phyloP scores from a whole-genome alignment of 148 eudicot species.

The Tetragonia tetragonoides region DNA sequence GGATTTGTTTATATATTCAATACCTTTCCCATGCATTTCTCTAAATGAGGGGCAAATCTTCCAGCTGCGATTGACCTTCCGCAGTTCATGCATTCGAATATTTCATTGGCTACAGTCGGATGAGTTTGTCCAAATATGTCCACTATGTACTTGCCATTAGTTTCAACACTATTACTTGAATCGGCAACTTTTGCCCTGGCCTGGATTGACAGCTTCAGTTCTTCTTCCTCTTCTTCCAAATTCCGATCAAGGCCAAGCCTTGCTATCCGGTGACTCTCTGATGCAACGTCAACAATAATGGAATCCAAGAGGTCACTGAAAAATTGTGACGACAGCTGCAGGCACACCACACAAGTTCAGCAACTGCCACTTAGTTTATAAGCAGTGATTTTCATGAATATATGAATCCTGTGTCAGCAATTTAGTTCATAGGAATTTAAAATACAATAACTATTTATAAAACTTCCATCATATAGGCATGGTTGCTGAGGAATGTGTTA shows the following conservation, averaged over 20 bases:
- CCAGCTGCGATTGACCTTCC: slow-evolving; percentile 85
- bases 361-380: neutral
- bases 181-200: slow-evolving; percentile 84
- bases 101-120: slow-evolving; percentile 79
- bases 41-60: slow-evolving; percentile 96
- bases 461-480: neutral
- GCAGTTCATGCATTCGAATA: slow-evolving; percentile 95
- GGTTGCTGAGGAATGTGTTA: neutral
- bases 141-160: slow-evolving; percentile 73
- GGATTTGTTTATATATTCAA: neutral
- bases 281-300: slow-evolving; percentile 83
- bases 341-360: slow-evolving; percentile 19
- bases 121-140: slow-evolving; percentile 98
- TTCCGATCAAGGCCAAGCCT: slow-evolving; percentile 84
- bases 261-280: slow-evolving; percentile 88
- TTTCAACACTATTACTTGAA: slow-evolving; percentile 65
- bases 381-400: neutral
- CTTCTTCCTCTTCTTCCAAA: slow-evolving; percentile 84
- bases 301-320: slow-evolving; percentile 80
- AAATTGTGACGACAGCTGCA: slow-evolving; percentile 67
- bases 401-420: too few species aligned
- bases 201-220: slow-evolving; percentile 73
- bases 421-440: neutral
- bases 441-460: too few species aligned
- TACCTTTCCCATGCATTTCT: slow-evolving; percentile 99